A percentile compares a stretch with the other conserved stretches of the same genome.
These are phyloP conservation scores for Cordia subcordata DNA, from an alignment of 257 asterid genomes.

Conservation along the genomic window DNA sequence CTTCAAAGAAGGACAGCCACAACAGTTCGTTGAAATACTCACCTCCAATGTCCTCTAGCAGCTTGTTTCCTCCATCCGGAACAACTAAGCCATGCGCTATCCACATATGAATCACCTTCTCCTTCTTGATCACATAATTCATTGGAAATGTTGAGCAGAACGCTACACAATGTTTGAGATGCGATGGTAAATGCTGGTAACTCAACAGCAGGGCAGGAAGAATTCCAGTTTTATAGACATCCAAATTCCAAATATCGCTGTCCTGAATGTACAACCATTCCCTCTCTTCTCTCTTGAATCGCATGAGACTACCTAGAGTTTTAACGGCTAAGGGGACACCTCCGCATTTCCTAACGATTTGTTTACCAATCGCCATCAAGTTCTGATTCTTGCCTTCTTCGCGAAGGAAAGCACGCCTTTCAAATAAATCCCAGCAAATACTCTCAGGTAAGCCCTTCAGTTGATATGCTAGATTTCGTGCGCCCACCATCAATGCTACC, in stretches of 20 bases:
- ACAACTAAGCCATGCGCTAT: slow-evolving; percentile 22
- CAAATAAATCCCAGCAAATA: slow-evolving; percentile 25
- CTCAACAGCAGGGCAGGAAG: slow-evolving; percentile 23
- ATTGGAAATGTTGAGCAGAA: slow-evolving; percentile 23
- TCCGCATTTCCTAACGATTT: slow-evolving; percentile 24
- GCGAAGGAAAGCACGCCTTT: slow-evolving; percentile 14
- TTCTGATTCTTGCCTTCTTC: slow-evolving; percentile 17
- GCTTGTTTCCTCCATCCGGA: slow-evolving; percentile 9
- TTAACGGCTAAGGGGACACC: slow-evolving; percentile 27
- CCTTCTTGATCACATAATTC: slow-evolving; percentile 15
- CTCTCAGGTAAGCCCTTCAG: slow-evolving; percentile 16
- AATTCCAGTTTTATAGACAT: slow-evolving; percentile 11
- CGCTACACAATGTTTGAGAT: slow-evolving; percentile 20
- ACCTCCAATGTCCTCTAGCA: slow-evolving; percentile 15
- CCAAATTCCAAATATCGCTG: slow-evolving; percentile 22
- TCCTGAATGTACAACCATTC: slow-evolving; percentile 22
- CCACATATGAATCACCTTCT: slow-evolving; percentile 18
- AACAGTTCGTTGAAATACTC: slow-evolving; percentile 23
- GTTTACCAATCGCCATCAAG: slow-evolving; percentile 17
- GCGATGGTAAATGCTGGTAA: slow-evolving; percentile 13
- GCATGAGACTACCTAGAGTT: slow-evolving; percentile 21
- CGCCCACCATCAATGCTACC: slow-evolving; percentile 14
- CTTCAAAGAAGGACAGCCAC: slow-evolving; percentile 14
- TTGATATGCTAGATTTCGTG: slow-evolving; percentile 1
- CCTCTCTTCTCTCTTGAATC: slow-evolving; percentile 11